These are phyloP conservation scores for Xylaria sp. DNA, from an alignment of 2,329 filamentous ascomycete species.

Conservation along the genomic window DNA sequence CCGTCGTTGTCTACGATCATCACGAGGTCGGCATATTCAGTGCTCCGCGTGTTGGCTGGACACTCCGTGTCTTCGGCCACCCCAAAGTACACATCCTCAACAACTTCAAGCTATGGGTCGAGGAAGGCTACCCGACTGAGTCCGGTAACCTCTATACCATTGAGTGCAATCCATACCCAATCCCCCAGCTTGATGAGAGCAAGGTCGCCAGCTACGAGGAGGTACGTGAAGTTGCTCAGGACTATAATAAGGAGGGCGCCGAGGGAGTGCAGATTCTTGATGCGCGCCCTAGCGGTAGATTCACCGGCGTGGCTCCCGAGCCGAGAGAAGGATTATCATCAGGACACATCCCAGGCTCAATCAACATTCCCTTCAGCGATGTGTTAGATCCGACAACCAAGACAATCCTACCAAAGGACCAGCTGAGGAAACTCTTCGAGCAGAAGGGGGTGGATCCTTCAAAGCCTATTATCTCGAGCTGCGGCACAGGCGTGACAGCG, in stretches of 20 bases:
- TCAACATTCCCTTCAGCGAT: constrained; percentile 81
- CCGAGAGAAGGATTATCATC: constrained; percentile 86
- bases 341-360: constrained; percentile 90
- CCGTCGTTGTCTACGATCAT: constrained; percentile 92
- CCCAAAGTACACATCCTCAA: constrained; percentile 88
- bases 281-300: constrained; percentile 82
- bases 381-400: constrained; percentile 87
- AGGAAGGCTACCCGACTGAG: constrained; percentile 83
- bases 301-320: constrained; percentile 84
- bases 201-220: constrained; percentile 85
- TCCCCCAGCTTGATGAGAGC: constrained; percentile 67
- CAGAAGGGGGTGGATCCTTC: constrained; percentile 80
- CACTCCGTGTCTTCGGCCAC: constrained; percentile 89
- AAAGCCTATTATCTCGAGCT: constrained; percentile 86
- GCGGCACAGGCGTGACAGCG: constrained; percentile 94
- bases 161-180: constrained; percentile 72
- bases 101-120: constrained; percentile 95
- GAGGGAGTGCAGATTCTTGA: constrained; percentile 90
- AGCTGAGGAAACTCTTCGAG: constrained; percentile 80
- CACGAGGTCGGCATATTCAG: constrained; percentile 94
- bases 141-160: constrained; percentile 77
- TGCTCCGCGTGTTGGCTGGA: constrained; percentile 94
- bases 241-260: constrained; percentile 82
- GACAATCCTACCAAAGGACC: constrained; percentile 75
- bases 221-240: constrained; percentile 78